Base-by-base conservation (phyloP, 2,329 filamentous ascomycete genomes). In the Pyrenophora tritici-repentis region DNA sequence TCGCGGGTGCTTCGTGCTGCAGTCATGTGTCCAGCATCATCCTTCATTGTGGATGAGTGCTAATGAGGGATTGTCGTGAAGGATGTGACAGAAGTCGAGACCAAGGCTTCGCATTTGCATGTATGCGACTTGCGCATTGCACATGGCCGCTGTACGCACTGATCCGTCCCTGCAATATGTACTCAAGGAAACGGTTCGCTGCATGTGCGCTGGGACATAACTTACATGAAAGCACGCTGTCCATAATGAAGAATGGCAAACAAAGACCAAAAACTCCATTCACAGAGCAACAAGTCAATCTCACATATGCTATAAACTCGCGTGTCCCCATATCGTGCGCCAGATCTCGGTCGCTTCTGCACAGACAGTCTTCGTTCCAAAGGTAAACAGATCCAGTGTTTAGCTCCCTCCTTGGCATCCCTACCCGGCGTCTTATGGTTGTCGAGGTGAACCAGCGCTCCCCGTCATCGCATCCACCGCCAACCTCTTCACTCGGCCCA, bases 401-500 rank as follows among this genome's bases (percentile, higher is more conserved):
- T 64, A 59, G 61, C 58, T 53, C 42, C 49, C 49, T 49, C 29
- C 67, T 65, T 68, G 63, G 67, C 61, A 48, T 31, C 12, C 40
- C 31, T 44, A 43, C 39, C 44, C 45, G 39, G 49, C 39, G 50
- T 36, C 16, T 31, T 38, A 44, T 53, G 44, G 49, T 52, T 52
- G 50, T 56, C 61, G 47, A 58, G 50, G 60, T 66, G 61, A 56
- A 61, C 48, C 20, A 50, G 42, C 56, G 56, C 51, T 49, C 46
- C 52, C 59, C 46, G 44, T 49, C 56, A 56, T 55, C 59, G 43
- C 48, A 53, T 36, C 34, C 46, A 62, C 61, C 54, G 59, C 68
- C 67, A 69, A 64, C 69, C 69, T 67, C 68, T 62, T 61, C 65
- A 60, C 60, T 66, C 52, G 53, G 41, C 55, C 45, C 48, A 6